Evolutionary conservation across 257 asterid genomes (phyloP).

Genomic region (Haberlea rhodopensis): DNA sequence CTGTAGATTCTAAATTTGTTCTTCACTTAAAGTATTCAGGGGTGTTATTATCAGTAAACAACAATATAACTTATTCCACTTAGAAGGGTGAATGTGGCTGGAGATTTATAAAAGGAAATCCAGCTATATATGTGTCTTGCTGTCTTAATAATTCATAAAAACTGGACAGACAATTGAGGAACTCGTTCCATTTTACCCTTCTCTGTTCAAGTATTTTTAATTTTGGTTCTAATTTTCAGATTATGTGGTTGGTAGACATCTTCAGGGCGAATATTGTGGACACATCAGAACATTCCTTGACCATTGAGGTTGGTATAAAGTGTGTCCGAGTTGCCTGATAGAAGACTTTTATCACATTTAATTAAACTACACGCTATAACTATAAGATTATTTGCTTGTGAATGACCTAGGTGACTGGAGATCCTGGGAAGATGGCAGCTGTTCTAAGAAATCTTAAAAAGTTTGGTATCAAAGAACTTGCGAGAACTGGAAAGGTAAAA

Average conservation of each 20-base stretch:
- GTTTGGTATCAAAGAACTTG: conserved; percentile 80
- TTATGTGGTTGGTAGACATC: conserved; percentile 72
- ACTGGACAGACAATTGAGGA: too few species aligned
- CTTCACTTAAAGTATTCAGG: too few species aligned
- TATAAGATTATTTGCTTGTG: conserved; percentile 19
- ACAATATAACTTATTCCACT: too few species aligned
- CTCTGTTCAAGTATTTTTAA: conserved; percentile 6
- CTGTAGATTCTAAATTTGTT: too few species aligned
- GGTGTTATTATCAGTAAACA: too few species aligned
- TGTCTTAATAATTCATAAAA: too few species aligned
- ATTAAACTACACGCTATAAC: conserved; percentile 10
- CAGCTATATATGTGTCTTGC: neutral
- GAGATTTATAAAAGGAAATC: neutral
- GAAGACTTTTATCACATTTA: neutral
- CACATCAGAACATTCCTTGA: conserved; percentile 68
- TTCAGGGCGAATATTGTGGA: conserved; percentile 83
- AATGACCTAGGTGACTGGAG: conserved; percentile 79
- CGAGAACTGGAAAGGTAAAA: conserved; percentile 83
- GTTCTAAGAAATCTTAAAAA: conserved; percentile 66
- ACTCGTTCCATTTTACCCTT: too few species aligned
- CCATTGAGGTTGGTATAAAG: conserved; percentile 56
- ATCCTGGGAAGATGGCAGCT: conserved; percentile 88
- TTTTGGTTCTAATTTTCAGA: conserved; percentile 43
- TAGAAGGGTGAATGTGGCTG: too few species aligned
- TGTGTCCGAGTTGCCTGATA: conserved; percentile 19